These are phyloP conservation scores for Ajuga reptans DNA, from an alignment of 305 asterid genomes.

Conservation along the genomic window DNA sequence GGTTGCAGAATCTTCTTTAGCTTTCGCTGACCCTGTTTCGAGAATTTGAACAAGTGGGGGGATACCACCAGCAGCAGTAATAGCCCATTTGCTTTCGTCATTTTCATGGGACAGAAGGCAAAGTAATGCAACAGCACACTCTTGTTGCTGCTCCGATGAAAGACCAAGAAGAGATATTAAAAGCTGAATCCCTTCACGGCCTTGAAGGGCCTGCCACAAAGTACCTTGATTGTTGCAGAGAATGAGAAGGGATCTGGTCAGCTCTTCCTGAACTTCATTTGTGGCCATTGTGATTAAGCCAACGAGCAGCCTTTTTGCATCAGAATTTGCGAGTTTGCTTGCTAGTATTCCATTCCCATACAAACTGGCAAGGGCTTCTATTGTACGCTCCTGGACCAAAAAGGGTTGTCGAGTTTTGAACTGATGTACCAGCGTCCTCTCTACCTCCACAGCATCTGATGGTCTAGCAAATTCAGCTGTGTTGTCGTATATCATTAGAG, in stretches of 20 bases:
- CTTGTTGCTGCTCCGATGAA: slow-evolving; percentile 99
- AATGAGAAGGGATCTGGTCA: slow-evolving; percentile 70
- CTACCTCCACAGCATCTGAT: slow-evolving; percentile 86
- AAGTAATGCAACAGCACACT: slow-evolving; percentile 94
- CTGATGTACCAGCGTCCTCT: slow-evolving; percentile 72
- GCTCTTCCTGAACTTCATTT: slow-evolving; percentile 89
- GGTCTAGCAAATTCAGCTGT: slow-evolving; percentile 76
- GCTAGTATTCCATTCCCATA: slow-evolving; percentile 78
- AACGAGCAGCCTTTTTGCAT: slow-evolving; percentile 84
- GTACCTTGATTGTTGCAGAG: slow-evolving; percentile 86
- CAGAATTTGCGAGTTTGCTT: slow-evolving; percentile 75
- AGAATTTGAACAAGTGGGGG: slow-evolving; percentile 99
- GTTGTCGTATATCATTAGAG: slow-evolving; percentile 91
- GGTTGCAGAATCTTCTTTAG: slow-evolving; percentile 97
- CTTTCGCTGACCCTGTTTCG: slow-evolving; percentile 93
- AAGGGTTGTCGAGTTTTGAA: slow-evolving; percentile 63
- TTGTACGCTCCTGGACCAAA: slow-evolving; percentile 90
- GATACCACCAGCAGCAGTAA: slow-evolving; percentile 99
- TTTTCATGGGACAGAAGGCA: slow-evolving; percentile 85
- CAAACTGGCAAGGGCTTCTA: slow-evolving; percentile 99
- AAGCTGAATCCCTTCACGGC: slow-evolving; percentile 97
- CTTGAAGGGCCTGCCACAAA: slow-evolving; percentile 96
- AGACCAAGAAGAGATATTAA: slow-evolving; percentile 96
- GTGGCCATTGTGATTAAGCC: slow-evolving; percentile 97
- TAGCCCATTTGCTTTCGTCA: slow-evolving; percentile 99